Evolutionary conservation across 345 rosid genomes (phyloP).

Genomic region (Melaleuca alternifolia): DNA sequence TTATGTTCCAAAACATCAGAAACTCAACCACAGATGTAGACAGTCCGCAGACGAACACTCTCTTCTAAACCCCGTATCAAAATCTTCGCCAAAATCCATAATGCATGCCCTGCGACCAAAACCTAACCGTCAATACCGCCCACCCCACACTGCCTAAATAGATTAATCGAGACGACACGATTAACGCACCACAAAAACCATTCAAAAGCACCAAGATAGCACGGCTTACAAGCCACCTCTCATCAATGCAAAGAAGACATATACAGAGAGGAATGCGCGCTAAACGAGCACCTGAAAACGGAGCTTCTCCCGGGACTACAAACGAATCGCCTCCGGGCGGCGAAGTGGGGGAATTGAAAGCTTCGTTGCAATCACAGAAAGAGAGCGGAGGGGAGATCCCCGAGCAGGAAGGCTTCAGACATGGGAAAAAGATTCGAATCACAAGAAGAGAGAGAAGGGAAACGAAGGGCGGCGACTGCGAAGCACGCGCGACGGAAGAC

Average conservation of each 20-base stretch:
- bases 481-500: neutral
- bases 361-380: neutral
- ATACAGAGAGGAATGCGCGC: neutral
- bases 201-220: neutral
- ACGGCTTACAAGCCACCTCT: neutral
- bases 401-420: neutral
- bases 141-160: neutral
- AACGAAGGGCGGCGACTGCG: neutral
- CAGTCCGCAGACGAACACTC: constrained; percentile 10
- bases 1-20: neutral
- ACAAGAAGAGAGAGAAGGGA: neutral
- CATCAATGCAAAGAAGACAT: neutral
- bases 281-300: constrained; percentile 16
- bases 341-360: neutral
- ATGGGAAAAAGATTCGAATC: neutral
- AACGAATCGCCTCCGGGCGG: constrained; percentile 7
- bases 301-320: neutral
- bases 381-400: constrained; percentile 5
- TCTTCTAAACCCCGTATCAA: constrained; percentile 11
- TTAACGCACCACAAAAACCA: neutral
- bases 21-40: constrained; percentile 14
- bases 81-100: constrained; percentile 14
- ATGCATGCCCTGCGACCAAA: constrained; percentile 15
- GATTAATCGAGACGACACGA: neutral
- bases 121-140: neutral